A percentile compares a stretch with the other conserved stretches of the same genome.
phyloP scores from a whole-genome alignment of 2,329 filamentous ascomycete species.

The Diaporthe australafricana region DNA sequence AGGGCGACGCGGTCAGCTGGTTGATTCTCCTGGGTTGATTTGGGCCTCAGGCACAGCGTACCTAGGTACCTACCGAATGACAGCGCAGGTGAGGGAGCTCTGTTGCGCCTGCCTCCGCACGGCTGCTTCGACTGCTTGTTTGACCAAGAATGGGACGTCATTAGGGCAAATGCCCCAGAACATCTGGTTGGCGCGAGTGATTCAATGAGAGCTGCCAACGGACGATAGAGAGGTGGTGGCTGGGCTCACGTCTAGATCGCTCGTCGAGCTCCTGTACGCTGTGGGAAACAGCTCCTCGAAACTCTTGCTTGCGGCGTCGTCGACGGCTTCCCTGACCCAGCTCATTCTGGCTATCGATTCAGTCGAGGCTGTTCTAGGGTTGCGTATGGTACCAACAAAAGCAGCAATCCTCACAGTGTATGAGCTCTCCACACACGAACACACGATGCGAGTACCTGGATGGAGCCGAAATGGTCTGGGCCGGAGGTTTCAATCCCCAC shows the following conservation, averaged over 20 bases:
- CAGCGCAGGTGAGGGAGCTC: background rate
- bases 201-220: no score
- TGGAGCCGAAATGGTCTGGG: no score
- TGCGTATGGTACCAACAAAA: background rate
- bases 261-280: background rate
- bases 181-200: no score
- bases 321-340: constrained; percentile 21
- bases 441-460: background rate
- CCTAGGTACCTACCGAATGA: constrained; percentile 6
- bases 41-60: background rate
- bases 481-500: background rate
- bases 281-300: constrained; percentile 31
- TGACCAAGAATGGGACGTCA: background rate
- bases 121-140: constrained; percentile 1
- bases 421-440: background rate
- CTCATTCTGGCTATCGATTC: background rate
- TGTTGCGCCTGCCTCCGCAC: background rate
- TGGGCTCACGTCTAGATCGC: constrained; percentile 20
- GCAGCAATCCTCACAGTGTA: no score
- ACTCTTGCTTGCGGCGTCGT: background rate
- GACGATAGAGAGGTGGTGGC: background rate
- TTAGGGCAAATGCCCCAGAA: constrained; percentile 27
- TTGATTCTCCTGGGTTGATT: background rate
- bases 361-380: background rate
- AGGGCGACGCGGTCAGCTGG: no score